phyloP scores from a whole-genome alignment of 345 rosid species.

The Syzygium aromaticum region DNA sequence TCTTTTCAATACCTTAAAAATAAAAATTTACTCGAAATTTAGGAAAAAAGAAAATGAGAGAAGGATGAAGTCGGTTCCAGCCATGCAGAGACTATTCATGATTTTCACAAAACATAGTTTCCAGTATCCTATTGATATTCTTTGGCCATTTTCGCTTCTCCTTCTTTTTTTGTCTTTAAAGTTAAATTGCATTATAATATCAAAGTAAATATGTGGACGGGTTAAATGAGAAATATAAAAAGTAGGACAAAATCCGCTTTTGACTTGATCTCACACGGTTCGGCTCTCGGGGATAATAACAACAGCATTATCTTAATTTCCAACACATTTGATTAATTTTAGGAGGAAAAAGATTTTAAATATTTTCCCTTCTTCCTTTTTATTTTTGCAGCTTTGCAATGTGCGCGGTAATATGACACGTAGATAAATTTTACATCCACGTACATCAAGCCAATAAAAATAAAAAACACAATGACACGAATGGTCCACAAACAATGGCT shows the following conservation, averaged over 20 bases:
- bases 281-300: background rate
- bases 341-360: background rate
- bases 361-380: background rate
- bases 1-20: background rate
- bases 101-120: background rate
- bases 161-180: background rate
- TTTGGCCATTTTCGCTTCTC: background rate
- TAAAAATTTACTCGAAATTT: too few relatives aligned
- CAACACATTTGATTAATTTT: background rate
- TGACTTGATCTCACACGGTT: background rate
- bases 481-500: too few relatives aligned
- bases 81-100: background rate
- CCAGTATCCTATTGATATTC: fast-evolving
- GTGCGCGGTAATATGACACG: background rate
- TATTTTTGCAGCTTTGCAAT: background rate
- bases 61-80: background rate
- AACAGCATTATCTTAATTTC: background rate
- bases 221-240: background rate
- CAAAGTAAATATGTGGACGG: background rate
- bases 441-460: background rate
- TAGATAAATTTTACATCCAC: background rate
- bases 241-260: background rate
- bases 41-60: background rate
- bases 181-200: background rate
- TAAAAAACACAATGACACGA: background rate